These are phyloP conservation scores for Lentinula aciculospora DNA, from an alignment of 768 basidiomycete species.

Conservation along the genomic window DNA sequence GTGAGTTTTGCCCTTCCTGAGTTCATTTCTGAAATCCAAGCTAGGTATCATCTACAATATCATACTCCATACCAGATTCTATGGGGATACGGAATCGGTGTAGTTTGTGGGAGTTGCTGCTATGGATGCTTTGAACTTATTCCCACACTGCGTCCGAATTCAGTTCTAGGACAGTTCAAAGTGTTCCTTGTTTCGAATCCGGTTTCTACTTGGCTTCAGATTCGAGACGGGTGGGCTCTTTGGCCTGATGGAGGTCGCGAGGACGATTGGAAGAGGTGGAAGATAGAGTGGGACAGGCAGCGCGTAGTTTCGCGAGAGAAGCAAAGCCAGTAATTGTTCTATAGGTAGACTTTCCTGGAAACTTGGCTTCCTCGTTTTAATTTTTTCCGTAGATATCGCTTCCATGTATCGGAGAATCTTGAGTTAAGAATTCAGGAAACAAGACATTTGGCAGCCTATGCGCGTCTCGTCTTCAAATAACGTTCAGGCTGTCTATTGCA, in stretches of 20 bases:
- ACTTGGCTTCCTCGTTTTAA: not conserved
- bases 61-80: constrained; percentile 68
- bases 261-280: constrained; percentile 67
- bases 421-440: too few relatives aligned
- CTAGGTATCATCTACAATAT: constrained; percentile 66
- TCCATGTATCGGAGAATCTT: too few relatives aligned
- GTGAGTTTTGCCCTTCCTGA: not conserved
- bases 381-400: too few relatives aligned
- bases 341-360: not conserved
- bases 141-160: constrained; percentile 47
- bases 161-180: constrained; percentile 46
- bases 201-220: constrained; percentile 56
- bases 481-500: not conserved
- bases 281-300: constrained; percentile 44
- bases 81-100: constrained; percentile 71
- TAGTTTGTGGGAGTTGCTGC: constrained; percentile 41
- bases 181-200: constrained; percentile 48
- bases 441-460: too few relatives aligned
- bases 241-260: constrained; percentile 79
- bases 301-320: not conserved
- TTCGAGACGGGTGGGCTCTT: constrained; percentile 79
- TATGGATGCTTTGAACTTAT: constrained; percentile 57
- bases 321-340: not conserved
- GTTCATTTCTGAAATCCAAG: not conserved
- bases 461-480: not conserved